phyloP scores from a whole-genome alignment of 164 flowering plant species.

The Aristolochia californica region DNA sequence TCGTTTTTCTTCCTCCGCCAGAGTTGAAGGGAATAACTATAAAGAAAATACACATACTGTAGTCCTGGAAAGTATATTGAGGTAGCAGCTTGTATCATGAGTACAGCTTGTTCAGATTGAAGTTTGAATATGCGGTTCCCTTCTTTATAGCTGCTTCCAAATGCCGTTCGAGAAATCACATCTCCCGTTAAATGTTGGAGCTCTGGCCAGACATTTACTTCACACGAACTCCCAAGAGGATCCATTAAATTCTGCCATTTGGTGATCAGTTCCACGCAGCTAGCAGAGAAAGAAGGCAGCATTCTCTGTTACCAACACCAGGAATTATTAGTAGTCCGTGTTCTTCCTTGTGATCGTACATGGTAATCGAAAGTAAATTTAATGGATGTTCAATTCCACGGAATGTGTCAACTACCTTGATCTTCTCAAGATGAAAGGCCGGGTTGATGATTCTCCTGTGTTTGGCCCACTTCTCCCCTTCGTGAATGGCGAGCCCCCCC shows the following conservation, averaged over 20 bases:
- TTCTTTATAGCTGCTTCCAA: conserved; percentile 15
- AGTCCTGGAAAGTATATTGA: conserved; percentile 6
- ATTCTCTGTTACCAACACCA: conserved; percentile 7
- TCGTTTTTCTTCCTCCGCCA: background rate
- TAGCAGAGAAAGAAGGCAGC: conserved; percentile 12
- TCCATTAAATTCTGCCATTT: conserved; percentile 13
- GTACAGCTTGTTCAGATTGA: conserved; percentile 5
- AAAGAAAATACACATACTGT: background rate
- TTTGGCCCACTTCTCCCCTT: conserved; percentile 22
- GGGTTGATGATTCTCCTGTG: conserved; percentile 23
- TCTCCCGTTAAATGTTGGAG: conserved; percentile 10
- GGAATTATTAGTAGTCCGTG: too few species aligned
- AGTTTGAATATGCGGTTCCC: conserved; percentile 9
- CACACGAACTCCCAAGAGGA: conserved; percentile 5
- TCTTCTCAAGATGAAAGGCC: conserved; percentile 20
- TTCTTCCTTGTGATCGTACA: too few species aligned
- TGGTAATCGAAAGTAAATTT: too few species aligned
- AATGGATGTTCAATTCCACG: too few species aligned
- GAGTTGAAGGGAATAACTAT: background rate
- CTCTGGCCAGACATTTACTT: conserved; percentile 14
- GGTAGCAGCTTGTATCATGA: background rate
- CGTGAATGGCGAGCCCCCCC: conserved; percentile 7
- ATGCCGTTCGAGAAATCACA: conserved; percentile 13
- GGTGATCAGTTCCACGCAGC: conserved; percentile 12
- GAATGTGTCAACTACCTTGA: conserved; percentile 15